Evolutionary conservation across 805 yeast genomes (phyloP), one percentile per base, ranked within the genome.

Genomic region (Vanderwaltozyma tropicalis): DNA sequence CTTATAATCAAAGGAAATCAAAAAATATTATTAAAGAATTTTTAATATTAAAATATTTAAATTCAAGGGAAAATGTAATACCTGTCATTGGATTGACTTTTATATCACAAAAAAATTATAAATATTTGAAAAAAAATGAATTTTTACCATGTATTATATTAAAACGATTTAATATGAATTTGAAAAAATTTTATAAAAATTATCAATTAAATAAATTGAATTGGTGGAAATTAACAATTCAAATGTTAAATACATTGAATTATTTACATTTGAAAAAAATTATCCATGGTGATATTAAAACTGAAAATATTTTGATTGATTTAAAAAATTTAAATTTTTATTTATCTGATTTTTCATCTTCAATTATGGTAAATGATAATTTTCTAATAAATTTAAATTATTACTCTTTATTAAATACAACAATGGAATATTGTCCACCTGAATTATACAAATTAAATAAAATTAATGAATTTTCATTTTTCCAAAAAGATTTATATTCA

Each of bases 341-440:
- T 32, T 31, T 49, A 20, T 42, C 50, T 9, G 53, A 49, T 35
- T 48, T 49, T 24, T 40, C 52, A 1, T 44, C 53, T 2, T 40
- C 48, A 1, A 15, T 31, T 12, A 18, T 26, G 4, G 15, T n/a
- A 4, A 4, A 10, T 13, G 18, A 22, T 2, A 13, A 32, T 24
- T n/a, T n/a, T n/a, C n/a, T n/a, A n/a, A 17, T 14, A 12, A 17
- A 25, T 27, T 9, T 12, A 9, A 18, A 17, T 17, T 3, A 17
- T 19, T 24, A 22, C 19, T 24, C 19, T 13, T 34, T 39, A 19
- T 15, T 26, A 9, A 29, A 31, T 17, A 35, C 48, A 10, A 49
- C 53, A 7, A 32, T 46, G 26, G 50, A 49, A 21, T 49, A 49
- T 34, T 49, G 50, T 39, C 41, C 50, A 15, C 50, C 51, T 4